These are phyloP conservation scores for Polyporus tsugae DNA, from an alignment of 1,284 basidiomycete genomes.

Conservation along the genomic window DNA sequence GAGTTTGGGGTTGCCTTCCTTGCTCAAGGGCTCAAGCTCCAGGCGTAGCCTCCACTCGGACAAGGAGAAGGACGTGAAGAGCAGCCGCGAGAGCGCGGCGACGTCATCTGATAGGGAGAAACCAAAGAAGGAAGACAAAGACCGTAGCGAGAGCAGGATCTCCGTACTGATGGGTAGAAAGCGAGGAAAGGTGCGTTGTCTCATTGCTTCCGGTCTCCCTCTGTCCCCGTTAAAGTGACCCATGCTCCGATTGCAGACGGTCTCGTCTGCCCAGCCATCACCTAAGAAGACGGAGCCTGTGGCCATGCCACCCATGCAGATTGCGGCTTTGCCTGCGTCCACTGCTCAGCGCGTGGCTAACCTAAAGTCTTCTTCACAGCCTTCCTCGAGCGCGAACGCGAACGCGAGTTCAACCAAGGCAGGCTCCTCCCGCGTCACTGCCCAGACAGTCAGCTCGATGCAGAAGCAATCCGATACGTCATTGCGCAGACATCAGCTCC, in stretches of 20 bases:
- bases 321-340: slow-evolving; percentile 78
- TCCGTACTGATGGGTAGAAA: slow-evolving; percentile 89
- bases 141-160: slow-evolving; percentile 85
- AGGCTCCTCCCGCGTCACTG: slow-evolving; percentile 68
- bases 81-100: slow-evolving; percentile 49
- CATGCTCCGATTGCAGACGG: slow-evolving; percentile 60
- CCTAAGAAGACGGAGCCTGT: slow-evolving; percentile 74
- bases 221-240: slow-evolving; percentile 11
- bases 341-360: slow-evolving; percentile 84
- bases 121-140: slow-evolving; percentile 81
- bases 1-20: slow-evolving; percentile 79
- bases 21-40: slow-evolving; percentile 85
- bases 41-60: slow-evolving; percentile 81
- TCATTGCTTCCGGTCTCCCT: not conserved
- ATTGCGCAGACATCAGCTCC: slow-evolving; percentile 77
- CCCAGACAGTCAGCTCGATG: slow-evolving; percentile 82
- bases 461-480: slow-evolving; percentile 84
- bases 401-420: slow-evolving; percentile 52
- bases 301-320: slow-evolving; percentile 87
- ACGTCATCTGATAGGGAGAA: slow-evolving; percentile 62
- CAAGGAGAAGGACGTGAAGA: slow-evolving; percentile 58
- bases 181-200: slow-evolving; percentile 83
- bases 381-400: slow-evolving; percentile 54
- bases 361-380: slow-evolving; percentile 65
- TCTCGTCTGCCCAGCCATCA: slow-evolving; percentile 77